Evolutionary conservation across 1,284 basidiomycete genomes (phyloP).

Genomic region (Ganoderma resinaceum): DNA sequence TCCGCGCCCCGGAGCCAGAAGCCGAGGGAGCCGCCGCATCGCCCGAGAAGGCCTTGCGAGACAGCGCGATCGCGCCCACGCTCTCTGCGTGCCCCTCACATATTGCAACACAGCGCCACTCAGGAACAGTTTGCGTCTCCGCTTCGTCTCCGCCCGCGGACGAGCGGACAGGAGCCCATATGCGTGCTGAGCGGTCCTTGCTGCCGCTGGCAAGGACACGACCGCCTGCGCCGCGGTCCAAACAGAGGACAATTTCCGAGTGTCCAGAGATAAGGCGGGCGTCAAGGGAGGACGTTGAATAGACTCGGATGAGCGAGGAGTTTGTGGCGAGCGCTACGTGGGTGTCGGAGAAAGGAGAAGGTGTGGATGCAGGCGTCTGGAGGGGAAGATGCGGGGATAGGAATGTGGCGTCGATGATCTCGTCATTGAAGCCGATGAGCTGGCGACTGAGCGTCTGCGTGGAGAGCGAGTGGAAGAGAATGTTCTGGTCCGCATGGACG

Average conservation of each 20-base stretch:
- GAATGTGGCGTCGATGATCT: slow-evolving; percentile 91
- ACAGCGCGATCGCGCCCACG: slow-evolving; percentile 89
- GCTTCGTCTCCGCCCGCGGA: slow-evolving; percentile 12
- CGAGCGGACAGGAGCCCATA: slow-evolving; percentile 72
- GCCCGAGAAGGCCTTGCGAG: slow-evolving; percentile 50
- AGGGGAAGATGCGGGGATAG: slow-evolving; percentile 56
- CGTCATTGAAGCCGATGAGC: slow-evolving; percentile 97
- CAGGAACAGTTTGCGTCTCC: slow-evolving; percentile 43
- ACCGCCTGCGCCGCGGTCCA: slow-evolving; percentile 76
- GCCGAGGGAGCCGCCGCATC: slow-evolving; percentile 22
- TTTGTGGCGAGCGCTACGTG: slow-evolving; percentile 96
- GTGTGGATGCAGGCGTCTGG: slow-evolving; percentile 26
- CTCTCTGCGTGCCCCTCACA: slow-evolving; percentile 97
- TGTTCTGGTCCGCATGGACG: slow-evolving; percentile 97
- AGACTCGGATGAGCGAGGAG: slow-evolving; percentile 90
- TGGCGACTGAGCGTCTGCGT: slow-evolving; percentile 77
- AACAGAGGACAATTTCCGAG: slow-evolving; percentile 88
- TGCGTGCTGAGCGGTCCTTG: slow-evolving; percentile 89
- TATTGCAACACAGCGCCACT: slow-evolving; percentile 84
- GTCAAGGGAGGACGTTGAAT: slow-evolving; percentile 77
- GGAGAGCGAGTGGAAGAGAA: slow-evolving; percentile 84
- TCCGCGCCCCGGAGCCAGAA: slow-evolving; percentile 17
- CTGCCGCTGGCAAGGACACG: slow-evolving; percentile 87
- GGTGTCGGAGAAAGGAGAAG: slow-evolving; percentile 53
- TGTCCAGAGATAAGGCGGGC: slow-evolving; percentile 89